Base-by-base conservation (phyloP, 225 moss, liverwort and hornwort genomes). In the Pleurozium schreberi region DNA sequence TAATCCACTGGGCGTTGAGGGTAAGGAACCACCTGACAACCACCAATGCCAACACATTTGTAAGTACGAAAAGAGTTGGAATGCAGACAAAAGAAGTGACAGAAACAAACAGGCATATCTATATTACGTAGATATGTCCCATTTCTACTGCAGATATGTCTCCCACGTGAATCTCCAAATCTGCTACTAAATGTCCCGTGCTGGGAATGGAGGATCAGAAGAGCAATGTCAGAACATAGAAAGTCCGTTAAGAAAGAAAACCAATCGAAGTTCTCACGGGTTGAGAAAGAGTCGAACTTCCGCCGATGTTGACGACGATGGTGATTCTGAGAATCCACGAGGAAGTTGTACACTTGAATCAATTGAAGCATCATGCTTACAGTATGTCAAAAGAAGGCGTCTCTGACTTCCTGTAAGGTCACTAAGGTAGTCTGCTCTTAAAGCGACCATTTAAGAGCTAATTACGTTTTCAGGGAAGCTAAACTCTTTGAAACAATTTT, bases 1-100 rank as follows among this genome's bases (percentile, higher is more conserved):
- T 89, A 93, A 90, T 99, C 99, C 81, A 99, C 99, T 57, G 96
- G 99, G 62, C 97, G 96, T 63, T 93, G 89, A 81, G 99, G 99
- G 90, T 99, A 99, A 16, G 85, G 90, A 82, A 99, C 96, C 88
- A 94, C 93, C 93, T 95, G 89, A 70, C 71, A 81, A 82, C 42
- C 84, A 87, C 61, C 47, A 74, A 38, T 49, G 50, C 13, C 38
- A 64, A 69, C 60, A 75, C 45, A 76, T 30, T 62, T 47, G 60
- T 75, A 55, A 88, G 34, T 70, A 60, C 59, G 21, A 83, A n/a
- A n/a, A 85, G 38, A 63, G 30, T 28, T 61, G 52, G 61, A 81
- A 52, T 36, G 17, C 28, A 52, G 77, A 65, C 8, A 71, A 78
- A 57, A 75, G 28, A 82, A 68, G 49, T 23, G 60, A 71, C 45